phyloP scores from a whole-genome alignment of 2,329 filamentous ascomycete genomes.

The Neonectria neomacrospora region DNA sequence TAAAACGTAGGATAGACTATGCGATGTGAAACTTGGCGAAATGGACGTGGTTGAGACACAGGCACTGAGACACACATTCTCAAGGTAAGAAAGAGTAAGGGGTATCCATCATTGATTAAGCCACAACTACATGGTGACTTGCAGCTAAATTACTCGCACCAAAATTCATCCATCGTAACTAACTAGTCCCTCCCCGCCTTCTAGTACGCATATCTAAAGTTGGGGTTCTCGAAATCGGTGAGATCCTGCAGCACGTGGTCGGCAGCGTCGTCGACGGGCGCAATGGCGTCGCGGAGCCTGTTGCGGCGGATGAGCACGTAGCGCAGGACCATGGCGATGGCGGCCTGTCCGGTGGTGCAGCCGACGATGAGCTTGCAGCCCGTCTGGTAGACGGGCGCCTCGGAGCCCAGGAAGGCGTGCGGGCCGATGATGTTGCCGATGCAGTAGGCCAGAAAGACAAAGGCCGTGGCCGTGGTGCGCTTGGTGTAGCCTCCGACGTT shows the following conservation, averaged over 20 bases:
- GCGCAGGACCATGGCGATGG: conserved; percentile 34
- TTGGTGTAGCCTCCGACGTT: conserved; percentile 63
- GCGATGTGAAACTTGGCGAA: neutral
- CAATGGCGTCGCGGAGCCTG: conserved; percentile 37
- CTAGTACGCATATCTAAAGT: conserved; percentile 44
- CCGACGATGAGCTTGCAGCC: conserved; percentile 57
- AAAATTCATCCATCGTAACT: neutral
- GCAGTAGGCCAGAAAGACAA: conserved; percentile 61
- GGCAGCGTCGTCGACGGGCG: conserved; percentile 34
- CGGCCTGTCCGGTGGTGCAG: conserved; percentile 37
- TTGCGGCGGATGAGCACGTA: conserved; percentile 42
- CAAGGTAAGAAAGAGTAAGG: conserved; percentile 14
- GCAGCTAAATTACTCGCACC: neutral
- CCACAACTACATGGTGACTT: neutral
- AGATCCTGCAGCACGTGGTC: conserved; percentile 39
- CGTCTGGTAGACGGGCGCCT: conserved; percentile 62
- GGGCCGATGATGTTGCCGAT: conserved; percentile 44
- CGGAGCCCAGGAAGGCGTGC: conserved; percentile 55
- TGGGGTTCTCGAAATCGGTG: conserved; percentile 45
- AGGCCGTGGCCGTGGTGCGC: conserved; percentile 57
- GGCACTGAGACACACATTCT: neutral
- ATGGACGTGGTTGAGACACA: conserved; percentile 7
- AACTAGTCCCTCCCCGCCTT: neutral
- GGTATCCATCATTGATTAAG: neutral
- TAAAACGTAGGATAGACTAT: no score